phyloP scores from a whole-genome alignment of 164 flowering plant species.

The Pachysandra terminalis region DNA sequence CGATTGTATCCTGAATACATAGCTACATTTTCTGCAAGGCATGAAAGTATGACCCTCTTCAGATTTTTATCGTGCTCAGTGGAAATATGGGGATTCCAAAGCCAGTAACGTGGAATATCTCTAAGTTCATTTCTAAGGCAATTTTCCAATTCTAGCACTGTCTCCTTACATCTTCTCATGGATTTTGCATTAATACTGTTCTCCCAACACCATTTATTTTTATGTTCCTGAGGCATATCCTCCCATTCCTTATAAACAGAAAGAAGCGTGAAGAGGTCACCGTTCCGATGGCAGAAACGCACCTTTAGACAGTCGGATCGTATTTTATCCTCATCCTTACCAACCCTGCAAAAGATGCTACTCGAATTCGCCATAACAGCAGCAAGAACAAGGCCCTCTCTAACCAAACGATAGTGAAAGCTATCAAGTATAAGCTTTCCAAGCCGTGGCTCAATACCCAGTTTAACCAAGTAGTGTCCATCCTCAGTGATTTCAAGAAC shows the following conservation, averaged over 20 bases:
- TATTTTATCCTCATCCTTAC: conserved; percentile 62
- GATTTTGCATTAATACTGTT: conserved; percentile 94
- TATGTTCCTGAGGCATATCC: conserved; percentile 32
- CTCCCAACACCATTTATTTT: conserved; percentile 89
- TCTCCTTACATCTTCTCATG: conserved; percentile 81
- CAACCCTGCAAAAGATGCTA: conserved; percentile 94
- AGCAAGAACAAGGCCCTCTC: conserved; percentile 90
- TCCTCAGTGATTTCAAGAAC: conserved; percentile 52
- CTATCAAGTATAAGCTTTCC: conserved; percentile 76
- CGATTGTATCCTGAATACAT: conserved; percentile 80
- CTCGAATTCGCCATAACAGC: conserved; percentile 94
- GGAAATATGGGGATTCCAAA: conserved; percentile 56
- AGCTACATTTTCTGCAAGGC: conserved; percentile 80
- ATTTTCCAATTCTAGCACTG: conserved; percentile 66
- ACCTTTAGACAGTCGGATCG: conserved; percentile 86
- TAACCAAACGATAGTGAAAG: conserved; percentile 38
- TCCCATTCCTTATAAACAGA: conserved; percentile 94
- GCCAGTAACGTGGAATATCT: conserved; percentile 67
- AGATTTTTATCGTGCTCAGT: conserved; percentile 44
- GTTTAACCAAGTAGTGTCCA: conserved; percentile 58
- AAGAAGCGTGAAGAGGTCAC: conserved; percentile 91
- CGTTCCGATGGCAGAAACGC: conserved; percentile 75
- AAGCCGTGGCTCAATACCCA: conserved; percentile 92
- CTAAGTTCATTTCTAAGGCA: conserved; percentile 69
- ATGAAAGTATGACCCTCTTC: conserved; percentile 65